Base-by-base conservation (phyloP, 1,139 yeast genomes). In the Pichiaceae sp. region DNA sequence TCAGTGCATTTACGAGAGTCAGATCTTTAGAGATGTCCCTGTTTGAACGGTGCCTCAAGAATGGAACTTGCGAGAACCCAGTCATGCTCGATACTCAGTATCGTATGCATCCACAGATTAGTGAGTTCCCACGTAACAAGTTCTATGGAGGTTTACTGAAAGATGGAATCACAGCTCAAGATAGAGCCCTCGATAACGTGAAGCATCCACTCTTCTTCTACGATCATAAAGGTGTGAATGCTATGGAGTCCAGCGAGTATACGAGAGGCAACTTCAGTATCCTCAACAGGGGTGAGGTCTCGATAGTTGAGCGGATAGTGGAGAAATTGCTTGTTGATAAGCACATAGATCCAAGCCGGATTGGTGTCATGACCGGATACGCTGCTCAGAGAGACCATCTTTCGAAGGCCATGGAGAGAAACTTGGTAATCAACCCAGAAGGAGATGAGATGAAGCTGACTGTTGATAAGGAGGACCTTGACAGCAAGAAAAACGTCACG, bases 1-100 rank as follows among this genome's bases (percentile, higher is more conserved):
- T 73, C 53, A 62, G 70, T 40, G 75, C 83, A 45, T 79, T 78
- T 53, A 74, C 84, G 3, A 76, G 76, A 50, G 73, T 79, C 77
- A 38, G 74, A 68, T 45, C 51, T 12, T 41, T 55, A 18, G 56
- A 53, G 37, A 44, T 50, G 50, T 55, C 59, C 2, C 42, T 55
- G 17, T 55, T 55, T 32, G 56, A 55, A 38, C 38, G 59, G 32
- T 45, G 48, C 17, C 37, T 55, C 25, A 39, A 37, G 33, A 50
- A 45, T 33, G 50, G 58, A 17, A 46, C 80, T 1, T 77, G 75
- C 48, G 60, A 63, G 32, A 64, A 66, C 12, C 80, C 82, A 3
- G 77, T 73, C 45, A 76, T 79, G 85, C 67, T 79, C 54, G 77
- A 79, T 48, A 74, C 78, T 1, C 87, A 79, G 52, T 79, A 79